phyloP scores from a whole-genome alignment of 2,329 filamentous ascomycete genomes.

The Didymella segeticola region DNA sequence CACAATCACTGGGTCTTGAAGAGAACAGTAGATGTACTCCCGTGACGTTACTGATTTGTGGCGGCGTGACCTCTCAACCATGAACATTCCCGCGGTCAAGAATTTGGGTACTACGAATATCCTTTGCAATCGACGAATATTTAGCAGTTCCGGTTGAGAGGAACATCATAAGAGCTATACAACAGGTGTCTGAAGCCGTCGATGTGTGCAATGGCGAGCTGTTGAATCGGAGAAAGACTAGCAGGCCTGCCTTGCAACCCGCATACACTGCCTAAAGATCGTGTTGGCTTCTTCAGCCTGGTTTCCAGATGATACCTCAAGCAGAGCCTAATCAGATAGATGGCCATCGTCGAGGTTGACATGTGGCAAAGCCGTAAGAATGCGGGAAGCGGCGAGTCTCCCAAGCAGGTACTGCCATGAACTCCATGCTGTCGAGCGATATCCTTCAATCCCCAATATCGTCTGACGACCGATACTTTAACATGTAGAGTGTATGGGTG shows the following conservation, averaged over 20 bases:
- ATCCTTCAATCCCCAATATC: not conserved
- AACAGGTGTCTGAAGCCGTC: not conserved
- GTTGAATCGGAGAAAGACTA: not conserved
- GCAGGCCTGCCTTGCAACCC: too few relatives aligned
- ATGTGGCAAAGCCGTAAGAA: not conserved
- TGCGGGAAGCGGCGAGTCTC: not conserved
- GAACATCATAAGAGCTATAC: not conserved
- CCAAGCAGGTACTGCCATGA: not conserved
- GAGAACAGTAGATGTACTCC: too few relatives aligned
- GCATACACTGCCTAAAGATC: not conserved
- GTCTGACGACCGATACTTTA: not conserved
- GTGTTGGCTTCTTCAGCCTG: too few relatives aligned
- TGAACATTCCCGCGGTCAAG: too few relatives aligned
- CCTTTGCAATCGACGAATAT: not conserved
- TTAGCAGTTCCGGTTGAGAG: too few relatives aligned
- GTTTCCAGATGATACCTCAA: too few relatives aligned
- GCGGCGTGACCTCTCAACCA: not conserved
- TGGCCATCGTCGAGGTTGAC: too few relatives aligned
- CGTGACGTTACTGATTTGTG: not conserved
- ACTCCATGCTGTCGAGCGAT: not conserved
- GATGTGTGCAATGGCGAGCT: not conserved
- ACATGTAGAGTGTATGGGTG: not conserved
- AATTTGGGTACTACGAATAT: not conserved
- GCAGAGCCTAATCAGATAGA: too few relatives aligned
- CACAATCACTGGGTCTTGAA: too few relatives aligned